These are phyloP conservation scores for Calonectria hongkongensis DNA, from an alignment of 2,329 filamentous ascomycete species.

Conservation along the genomic window DNA sequence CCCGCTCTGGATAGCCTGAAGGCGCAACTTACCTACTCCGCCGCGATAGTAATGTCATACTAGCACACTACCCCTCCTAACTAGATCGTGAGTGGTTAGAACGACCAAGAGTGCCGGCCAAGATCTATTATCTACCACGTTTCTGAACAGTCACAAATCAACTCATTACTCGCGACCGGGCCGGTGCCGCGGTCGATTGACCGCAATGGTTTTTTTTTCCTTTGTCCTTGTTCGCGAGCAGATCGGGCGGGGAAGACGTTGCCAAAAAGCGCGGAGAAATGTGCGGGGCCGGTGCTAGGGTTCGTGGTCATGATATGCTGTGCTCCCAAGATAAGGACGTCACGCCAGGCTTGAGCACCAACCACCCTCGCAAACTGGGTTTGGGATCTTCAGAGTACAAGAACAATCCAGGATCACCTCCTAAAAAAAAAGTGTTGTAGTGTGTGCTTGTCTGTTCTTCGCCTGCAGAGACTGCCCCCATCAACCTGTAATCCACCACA, in stretches of 20 bases:
- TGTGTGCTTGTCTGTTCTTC: background rate
- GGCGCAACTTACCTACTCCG: background rate
- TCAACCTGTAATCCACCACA: background rate
- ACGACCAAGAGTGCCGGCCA: no score
- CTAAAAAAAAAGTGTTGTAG: background rate
- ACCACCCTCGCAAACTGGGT: background rate
- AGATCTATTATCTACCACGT: no score
- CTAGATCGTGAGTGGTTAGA: no score
- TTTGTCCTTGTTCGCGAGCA: background rate
- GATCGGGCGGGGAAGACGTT: conserved; percentile 19
- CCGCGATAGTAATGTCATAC: no score
- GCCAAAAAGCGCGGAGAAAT: conserved; percentile 5
- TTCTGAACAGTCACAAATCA: no score
- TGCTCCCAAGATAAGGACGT: conserved; percentile 7
- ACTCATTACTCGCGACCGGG: conserved; percentile 16
- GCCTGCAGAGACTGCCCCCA: background rate
- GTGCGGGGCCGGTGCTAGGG: conserved; percentile 18
- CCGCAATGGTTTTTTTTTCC: background rate
- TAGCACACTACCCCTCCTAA: no score
- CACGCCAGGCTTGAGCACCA: background rate
- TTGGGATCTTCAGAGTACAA: background rate
- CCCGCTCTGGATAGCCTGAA: no score
- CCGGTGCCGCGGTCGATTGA: conserved; percentile 14
- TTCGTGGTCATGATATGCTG: conserved; percentile 4
- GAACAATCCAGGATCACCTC: background rate